phyloP scores from a whole-genome alignment of 2,329 filamentous ascomycete genomes.

The Davidsoniella neocaledoniae region DNA sequence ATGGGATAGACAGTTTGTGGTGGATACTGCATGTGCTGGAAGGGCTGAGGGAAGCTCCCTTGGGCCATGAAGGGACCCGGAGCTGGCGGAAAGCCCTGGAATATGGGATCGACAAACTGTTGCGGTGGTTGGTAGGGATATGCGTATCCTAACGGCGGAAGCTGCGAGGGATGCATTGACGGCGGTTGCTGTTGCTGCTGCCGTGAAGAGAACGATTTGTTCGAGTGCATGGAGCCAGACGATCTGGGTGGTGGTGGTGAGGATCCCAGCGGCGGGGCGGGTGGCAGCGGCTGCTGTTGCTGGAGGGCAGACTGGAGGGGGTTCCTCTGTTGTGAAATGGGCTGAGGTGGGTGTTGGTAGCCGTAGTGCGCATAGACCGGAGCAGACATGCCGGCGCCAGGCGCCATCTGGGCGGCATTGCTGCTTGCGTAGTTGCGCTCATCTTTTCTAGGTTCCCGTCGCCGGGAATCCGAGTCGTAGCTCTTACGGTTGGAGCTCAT shows the following conservation, averaged over 20 bases:
- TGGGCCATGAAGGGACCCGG: neutral
- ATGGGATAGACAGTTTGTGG: neutral
- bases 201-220: constrained; percentile 11
- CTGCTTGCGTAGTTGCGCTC: neutral
- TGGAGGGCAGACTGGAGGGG: constrained; percentile 2
- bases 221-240: neutral
- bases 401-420: constrained; percentile 1
- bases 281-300: constrained; percentile 10
- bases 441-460: neutral
- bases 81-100: constrained; percentile 10
- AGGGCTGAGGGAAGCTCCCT: constrained; percentile 7
- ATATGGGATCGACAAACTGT: constrained; percentile 9
- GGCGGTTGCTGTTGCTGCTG: constrained; percentile 11
- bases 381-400: neutral
- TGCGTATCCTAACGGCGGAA: constrained; percentile 11
- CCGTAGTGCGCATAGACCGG: constrained; percentile 3
- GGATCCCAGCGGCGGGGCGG: constrained; percentile 10
- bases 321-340: neutral
- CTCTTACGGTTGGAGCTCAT: constrained; percentile 8
- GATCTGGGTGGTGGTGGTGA: constrained; percentile 8
- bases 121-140: constrained; percentile 13
- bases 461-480: constrained; percentile 4
- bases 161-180: constrained; percentile 4
- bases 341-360: neutral
- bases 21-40: constrained; percentile 8